phyloP scores from a whole-genome alignment of 1,284 basidiomycete species.

The Fomitopsis pinicola region DNA sequence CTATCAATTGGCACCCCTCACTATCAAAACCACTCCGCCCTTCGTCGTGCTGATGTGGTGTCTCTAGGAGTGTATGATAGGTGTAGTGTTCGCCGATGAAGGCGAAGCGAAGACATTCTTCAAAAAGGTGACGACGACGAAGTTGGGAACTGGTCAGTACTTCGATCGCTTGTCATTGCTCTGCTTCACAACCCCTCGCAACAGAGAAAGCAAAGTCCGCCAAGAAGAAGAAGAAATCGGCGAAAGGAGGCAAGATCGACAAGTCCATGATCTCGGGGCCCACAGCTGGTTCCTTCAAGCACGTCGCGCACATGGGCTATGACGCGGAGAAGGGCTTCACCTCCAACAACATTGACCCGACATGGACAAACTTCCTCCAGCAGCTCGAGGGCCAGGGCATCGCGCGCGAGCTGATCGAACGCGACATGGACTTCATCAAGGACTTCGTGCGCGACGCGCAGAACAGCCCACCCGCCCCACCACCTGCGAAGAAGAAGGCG shows the following conservation, averaged over 20 bases:
- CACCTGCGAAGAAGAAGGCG: constrained; percentile 40
- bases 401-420: constrained; percentile 54
- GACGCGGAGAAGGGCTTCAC: constrained; percentile 85
- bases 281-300: constrained; percentile 76
- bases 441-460: constrained; percentile 71
- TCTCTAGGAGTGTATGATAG: constrained; percentile 79
- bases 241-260: constrained; percentile 71
- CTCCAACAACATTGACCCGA: constrained; percentile 86
- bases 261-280: constrained; percentile 91
- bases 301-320: constrained; percentile 96
- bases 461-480: constrained; percentile 24
- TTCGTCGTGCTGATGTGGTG: neutral
- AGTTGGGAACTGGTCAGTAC: constrained; percentile 46
- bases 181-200: constrained; percentile 5
- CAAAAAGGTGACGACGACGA: constrained; percentile 81
- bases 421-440: constrained; percentile 89
- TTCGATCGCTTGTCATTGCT: constrained; percentile 8
- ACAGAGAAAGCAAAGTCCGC: constrained; percentile 34
- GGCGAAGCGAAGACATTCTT: constrained; percentile 83
- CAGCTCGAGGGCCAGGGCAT: constrained; percentile 73
- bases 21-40: neutral
- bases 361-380: constrained; percentile 80
- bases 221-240: constrained; percentile 64
- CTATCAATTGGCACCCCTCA: neutral
- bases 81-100: constrained; percentile 88